Base-by-base conservation (phyloP, 352 stramenopile genomes). In the Globisporangium iwayamae region DNA sequence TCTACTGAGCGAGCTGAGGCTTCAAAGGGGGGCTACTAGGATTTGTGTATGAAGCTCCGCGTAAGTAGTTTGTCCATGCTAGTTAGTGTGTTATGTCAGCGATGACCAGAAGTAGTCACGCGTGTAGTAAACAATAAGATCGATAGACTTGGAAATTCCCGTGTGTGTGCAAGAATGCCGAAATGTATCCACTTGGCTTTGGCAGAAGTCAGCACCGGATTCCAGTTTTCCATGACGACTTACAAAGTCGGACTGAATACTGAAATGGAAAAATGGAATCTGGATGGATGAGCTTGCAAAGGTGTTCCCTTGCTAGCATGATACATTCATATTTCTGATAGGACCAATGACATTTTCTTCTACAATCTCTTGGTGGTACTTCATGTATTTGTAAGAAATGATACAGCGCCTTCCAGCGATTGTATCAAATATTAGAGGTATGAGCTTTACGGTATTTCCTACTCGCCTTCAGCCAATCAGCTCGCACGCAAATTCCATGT, bases 1-100 rank as follows among this genome's bases (percentile, higher is more conserved):
- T 62, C 52, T 67, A 67, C 45, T 67, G 43, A 67, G 61, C 16
- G 48, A 18, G 16, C 10, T 13, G 10, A 4, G 14, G 30, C 9
- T 30, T 16, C 36, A 6, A 10, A 14, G 48, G 39, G 20, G 18
- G 50, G 14, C 13, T 38, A 13, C 10, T 57, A 8, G 30, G 11
- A 7, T 14, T 38, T 60, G 36, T n/a, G 55, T 60, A 47, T 60
- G 38, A 57, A 57, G 30, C 30, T 57, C 51, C 51, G 48, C 7
- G 30, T 11, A 36, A 18, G 1, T 41, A 36, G 47, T 32, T 34
- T 57, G 16, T 57, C 36, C 32, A 39, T 47, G 20, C n/a, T 34
- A 28, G 8, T 46, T 34, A 28, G 8, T 46, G 52, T 34, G 38
- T 39, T 60, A 51, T 51, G 55, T 28, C 38, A n/a, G 32, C 16